Evolutionary conservation across 257 asterid species (phyloP).

Genomic region (Verbena officinalis): DNA sequence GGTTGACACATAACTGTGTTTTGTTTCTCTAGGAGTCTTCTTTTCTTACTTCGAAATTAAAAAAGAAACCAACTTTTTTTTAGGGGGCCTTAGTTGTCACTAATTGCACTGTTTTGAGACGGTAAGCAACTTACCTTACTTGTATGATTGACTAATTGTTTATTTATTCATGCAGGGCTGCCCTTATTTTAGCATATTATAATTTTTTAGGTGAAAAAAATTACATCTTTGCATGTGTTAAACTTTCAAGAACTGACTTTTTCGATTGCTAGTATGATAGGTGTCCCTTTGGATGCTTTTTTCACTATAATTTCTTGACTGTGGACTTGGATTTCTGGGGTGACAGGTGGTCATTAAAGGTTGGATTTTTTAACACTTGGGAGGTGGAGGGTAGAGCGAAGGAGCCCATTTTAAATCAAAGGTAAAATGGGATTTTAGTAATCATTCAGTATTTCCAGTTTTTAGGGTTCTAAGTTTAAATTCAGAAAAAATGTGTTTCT

Average conservation of each 20-base stretch:
- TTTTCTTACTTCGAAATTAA: background rate
- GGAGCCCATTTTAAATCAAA: constrained; percentile 13
- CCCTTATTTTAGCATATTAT: constrained; percentile 29
- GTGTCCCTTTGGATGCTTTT: constrained; percentile 28
- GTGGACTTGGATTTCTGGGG: constrained; percentile 32
- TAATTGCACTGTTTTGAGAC: constrained; percentile 49
- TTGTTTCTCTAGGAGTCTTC: constrained; percentile 6
- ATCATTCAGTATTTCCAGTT: background rate
- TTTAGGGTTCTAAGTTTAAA: constrained; percentile 2
- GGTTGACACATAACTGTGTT: constrained; percentile 42
- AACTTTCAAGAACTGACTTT: constrained; percentile 28
- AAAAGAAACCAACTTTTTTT: constrained; percentile 5
- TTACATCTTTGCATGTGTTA: constrained; percentile 25
- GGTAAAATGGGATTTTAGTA: constrained; percentile 5
- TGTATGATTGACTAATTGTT: constrained; percentile 37
- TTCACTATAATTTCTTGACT: constrained; percentile 32
- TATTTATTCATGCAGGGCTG: constrained; percentile 18
- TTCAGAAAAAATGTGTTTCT: background rate
- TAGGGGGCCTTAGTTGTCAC: constrained; percentile 30
- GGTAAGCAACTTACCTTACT: constrained; percentile 59
- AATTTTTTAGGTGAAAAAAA: background rate
- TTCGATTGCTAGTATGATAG: constrained; percentile 24
- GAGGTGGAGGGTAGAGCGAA: constrained; percentile 20
- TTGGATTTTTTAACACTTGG: constrained; percentile 36
- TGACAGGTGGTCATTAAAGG: constrained; percentile 39